phyloP scores from a whole-genome alignment of 805 yeast species.

The Monosporozyma unispora region DNA sequence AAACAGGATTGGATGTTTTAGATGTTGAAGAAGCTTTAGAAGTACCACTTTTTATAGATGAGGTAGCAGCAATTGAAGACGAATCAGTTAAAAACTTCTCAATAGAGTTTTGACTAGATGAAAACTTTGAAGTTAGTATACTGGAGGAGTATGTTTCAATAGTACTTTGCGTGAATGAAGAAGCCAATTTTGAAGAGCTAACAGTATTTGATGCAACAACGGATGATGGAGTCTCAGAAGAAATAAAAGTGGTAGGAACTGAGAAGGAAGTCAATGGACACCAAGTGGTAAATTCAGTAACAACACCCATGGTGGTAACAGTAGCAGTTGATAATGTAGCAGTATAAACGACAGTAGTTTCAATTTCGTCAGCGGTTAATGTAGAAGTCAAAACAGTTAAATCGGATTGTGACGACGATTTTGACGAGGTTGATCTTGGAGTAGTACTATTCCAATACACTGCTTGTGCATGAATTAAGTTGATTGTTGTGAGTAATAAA shows the following conservation, averaged over 20 bases:
- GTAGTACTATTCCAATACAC: conserved; percentile 2
- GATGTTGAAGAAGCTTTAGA: no score
- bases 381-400: conserved; percentile 5
- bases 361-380: not conserved
- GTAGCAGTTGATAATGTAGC: conserved; percentile 12
- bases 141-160: not conserved
- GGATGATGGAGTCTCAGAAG: no score
- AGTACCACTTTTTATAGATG: no score
- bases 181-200: not conserved
- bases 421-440: not conserved
- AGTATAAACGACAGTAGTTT: not conserved
- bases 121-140: no score
- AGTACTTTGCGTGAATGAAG: not conserved
- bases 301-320: conserved; percentile 18
- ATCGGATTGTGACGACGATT: not conserved
- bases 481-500: not conserved
- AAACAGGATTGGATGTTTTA: no score
- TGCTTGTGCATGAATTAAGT: not conserved
- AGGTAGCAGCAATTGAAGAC: no score
- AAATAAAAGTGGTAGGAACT: not conserved
- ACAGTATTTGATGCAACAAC: not conserved
- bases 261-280: conserved; percentile 25
- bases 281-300: conserved; percentile 30
- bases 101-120: no score
- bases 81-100: no score